Conservation (phyloP, 306 rosid genomes). For the Lathyrus tuberosus region DNA sequence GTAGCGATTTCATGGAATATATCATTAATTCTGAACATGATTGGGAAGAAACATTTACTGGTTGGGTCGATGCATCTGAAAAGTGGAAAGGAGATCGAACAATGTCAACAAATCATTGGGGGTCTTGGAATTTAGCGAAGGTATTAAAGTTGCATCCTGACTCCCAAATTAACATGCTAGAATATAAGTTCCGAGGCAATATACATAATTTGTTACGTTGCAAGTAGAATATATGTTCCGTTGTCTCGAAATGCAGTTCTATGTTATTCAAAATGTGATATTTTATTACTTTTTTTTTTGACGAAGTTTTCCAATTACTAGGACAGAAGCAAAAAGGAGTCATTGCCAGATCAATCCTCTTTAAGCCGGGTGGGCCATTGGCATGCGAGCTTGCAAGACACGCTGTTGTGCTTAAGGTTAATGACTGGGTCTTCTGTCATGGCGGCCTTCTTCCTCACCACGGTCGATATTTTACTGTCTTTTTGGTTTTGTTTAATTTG, state of each 20-base stretch:
- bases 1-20: slow-evolving; percentile 75
- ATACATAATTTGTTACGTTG: slow-evolving; percentile 6
- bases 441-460: slow-evolving; percentile 99
- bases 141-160: slow-evolving; percentile 44
- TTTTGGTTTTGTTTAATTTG: slow-evolving; percentile 22
- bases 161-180: background rate
- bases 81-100: slow-evolving; percentile 60
- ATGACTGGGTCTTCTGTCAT: slow-evolving; percentile 97
- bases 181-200: background rate
- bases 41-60: slow-evolving; percentile 72
- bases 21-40: slow-evolving; percentile 53
- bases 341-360: slow-evolving; percentile 80
- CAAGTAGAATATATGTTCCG: slow-evolving; percentile 11
- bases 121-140: slow-evolving; percentile 84
- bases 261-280: slow-evolving; percentile 23
- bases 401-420: slow-evolving; percentile 84
- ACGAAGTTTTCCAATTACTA: slow-evolving; percentile 56
- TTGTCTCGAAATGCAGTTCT: slow-evolving; percentile 17
- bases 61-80: slow-evolving; percentile 71
- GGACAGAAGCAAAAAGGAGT: slow-evolving; percentile 97
- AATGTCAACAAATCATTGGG: slow-evolving; percentile 64
- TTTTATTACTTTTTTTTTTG: slow-evolving; percentile 39
- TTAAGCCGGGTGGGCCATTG: slow-evolving; percentile 82
- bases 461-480: slow-evolving; percentile 54
- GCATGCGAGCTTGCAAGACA: slow-evolving; percentile 80